A percentile compares a stretch with the other conserved stretches of the same genome.
phyloP scores from a whole-genome alignment of 345 rosid species.

The Populus tremula region DNA sequence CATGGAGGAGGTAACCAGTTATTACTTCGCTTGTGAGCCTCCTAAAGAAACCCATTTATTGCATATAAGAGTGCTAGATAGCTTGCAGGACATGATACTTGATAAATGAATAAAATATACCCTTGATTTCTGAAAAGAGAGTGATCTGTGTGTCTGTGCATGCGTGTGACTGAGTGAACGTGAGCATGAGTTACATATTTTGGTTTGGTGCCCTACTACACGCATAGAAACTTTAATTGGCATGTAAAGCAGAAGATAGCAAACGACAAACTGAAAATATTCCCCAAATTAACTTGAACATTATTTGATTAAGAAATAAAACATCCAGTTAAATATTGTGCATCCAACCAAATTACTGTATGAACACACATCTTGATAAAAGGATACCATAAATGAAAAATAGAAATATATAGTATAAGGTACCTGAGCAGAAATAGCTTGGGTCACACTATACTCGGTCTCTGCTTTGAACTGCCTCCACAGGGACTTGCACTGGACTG shows the following conservation, averaged over 20 bases:
- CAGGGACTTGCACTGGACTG: constrained; percentile 26
- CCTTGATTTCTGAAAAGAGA: too few relatives aligned
- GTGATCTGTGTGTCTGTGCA: too few relatives aligned
- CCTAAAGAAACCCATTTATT: constrained; percentile 37
- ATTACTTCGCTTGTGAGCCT: constrained; percentile 65
- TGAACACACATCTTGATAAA: background rate
- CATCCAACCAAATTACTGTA: background rate
- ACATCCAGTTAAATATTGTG: background rate
- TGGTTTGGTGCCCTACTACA: too few relatives aligned
- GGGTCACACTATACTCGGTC: constrained; percentile 27
- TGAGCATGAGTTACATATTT: too few relatives aligned
- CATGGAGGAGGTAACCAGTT: constrained; percentile 77
- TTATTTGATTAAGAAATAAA: background rate
- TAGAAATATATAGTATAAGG: background rate
- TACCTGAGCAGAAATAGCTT: constrained; percentile 80
- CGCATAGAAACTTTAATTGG: too few relatives aligned
- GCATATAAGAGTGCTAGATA: background rate
- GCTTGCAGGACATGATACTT: too few relatives aligned
- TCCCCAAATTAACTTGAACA: background rate
- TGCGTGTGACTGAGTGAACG: too few relatives aligned
- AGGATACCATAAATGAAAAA: background rate
- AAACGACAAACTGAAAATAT: background rate
- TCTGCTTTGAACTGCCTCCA: constrained; percentile 35
- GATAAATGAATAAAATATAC: too few relatives aligned
- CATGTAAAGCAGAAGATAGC: too few relatives aligned